These are phyloP conservation scores for Xylaria intraflava DNA, from an alignment of 495 filamentous ascomycete genomes.

Conservation along the genomic window DNA sequence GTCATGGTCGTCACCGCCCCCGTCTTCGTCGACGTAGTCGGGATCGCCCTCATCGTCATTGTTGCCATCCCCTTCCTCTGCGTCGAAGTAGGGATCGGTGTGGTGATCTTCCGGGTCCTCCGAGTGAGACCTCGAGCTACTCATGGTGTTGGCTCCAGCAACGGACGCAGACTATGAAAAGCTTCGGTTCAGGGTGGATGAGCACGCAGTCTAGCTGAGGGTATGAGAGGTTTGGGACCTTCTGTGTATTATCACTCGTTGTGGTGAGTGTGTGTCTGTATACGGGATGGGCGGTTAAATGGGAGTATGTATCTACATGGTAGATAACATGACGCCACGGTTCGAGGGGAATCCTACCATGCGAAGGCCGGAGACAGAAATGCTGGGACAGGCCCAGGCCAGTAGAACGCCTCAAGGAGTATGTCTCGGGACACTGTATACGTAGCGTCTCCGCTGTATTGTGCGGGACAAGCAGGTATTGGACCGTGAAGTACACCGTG, in stretches of 20 bases:
- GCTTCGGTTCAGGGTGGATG: neutral
- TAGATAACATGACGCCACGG: conserved; percentile 18
- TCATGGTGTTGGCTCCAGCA: conserved; percentile 15
- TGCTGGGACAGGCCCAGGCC: too few species aligned
- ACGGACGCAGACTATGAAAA: too few species aligned
- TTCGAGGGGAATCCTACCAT: neutral
- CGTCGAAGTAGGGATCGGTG: conserved; percentile 20
- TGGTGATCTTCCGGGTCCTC: conserved; percentile 14
- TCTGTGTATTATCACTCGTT: too few species aligned
- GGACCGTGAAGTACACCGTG: too few species aligned
- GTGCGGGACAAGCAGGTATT: too few species aligned
- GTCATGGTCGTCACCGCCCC: conserved; percentile 28
- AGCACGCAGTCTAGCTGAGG: neutral
- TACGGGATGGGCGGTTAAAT: neutral
- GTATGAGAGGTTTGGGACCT: too few species aligned
- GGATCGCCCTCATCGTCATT: conserved; percentile 42
- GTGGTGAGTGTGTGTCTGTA: too few species aligned
- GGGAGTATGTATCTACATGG: too few species aligned
- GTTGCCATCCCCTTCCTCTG: conserved; percentile 22
- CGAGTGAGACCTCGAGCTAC: conserved; percentile 14
- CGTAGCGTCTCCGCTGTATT: too few species aligned
- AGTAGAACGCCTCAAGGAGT: too few species aligned
- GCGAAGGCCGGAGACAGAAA: too few species aligned
- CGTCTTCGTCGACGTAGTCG: conserved; percentile 39
- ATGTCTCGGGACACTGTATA: too few species aligned